These are phyloP conservation scores for Eutypa lata DNA, from an alignment of 2,329 filamentous ascomycete genomes.

Conservation along the genomic window DNA sequence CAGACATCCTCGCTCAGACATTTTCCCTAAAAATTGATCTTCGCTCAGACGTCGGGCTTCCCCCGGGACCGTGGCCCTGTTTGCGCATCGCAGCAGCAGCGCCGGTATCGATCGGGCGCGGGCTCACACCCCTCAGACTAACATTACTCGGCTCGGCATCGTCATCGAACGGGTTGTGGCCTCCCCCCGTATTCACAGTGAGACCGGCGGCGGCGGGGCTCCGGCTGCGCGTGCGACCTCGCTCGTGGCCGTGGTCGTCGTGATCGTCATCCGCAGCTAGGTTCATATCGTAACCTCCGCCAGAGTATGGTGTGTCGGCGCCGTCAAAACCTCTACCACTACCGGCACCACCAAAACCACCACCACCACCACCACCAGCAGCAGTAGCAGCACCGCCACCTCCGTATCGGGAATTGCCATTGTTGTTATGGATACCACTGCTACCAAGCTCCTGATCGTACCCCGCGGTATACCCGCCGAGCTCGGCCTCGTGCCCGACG, in stretches of 20 bases:
- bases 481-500: conserved; percentile 69
- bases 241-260: conserved; percentile 21
- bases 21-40: conserved; percentile 27
- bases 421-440: conserved; percentile 20
- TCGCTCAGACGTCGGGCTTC: conserved; percentile 26
- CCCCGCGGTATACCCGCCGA: conserved; percentile 50
- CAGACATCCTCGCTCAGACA: no score
- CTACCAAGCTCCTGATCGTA: conserved; percentile 65
- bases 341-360: conserved; percentile 65
- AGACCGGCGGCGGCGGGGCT: conserved; percentile 36
- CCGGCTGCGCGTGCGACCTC: conserved; percentile 43
- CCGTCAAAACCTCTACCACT: conserved; percentile 64
- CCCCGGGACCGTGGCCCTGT: conserved; percentile 9
- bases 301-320: conserved; percentile 19
- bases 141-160: conserved; percentile 57
- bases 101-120: conserved; percentile 62
- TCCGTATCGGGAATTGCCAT: conserved; percentile 30
- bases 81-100: conserved; percentile 4
- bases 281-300: conserved; percentile 48
- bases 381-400: conserved; percentile 76
- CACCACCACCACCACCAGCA: no score
- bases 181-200: conserved; percentile 34
- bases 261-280: conserved; percentile 33
- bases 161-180: conserved; percentile 69
- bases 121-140: conserved; percentile 69